Evolutionary conservation across 2,329 filamentous ascomycete species (phyloP), one percentile per base, ranked within the genome.

Genomic region (Bipolaris zeicola): DNA sequence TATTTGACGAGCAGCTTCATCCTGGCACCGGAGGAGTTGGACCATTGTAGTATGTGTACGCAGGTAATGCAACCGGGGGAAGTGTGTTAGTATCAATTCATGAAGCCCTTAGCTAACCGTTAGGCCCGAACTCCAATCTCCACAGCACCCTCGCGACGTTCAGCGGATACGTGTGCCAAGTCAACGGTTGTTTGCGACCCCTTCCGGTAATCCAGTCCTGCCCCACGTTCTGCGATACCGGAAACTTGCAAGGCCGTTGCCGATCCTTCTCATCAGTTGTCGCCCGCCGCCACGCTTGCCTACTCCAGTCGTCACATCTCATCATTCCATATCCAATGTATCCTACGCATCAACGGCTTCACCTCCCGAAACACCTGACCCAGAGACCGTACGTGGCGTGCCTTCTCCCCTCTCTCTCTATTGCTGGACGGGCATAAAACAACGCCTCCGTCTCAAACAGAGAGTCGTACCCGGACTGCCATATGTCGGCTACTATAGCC

Each of bases 81-180:
- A 1, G 28, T 13, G 28, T 31, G 16, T 16, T 16, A 16, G 16
- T 31, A 13, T 31, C 28, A 31, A 11, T 13, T 31, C 28, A 31
- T 13, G 28, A 31, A 31, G 28, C 28, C 28, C 10, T 31, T 31
- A 31, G 28, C 28, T 3, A 26, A 42, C 20, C 5, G 2, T 10
- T 10, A n/a, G 5, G 20, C 8, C 13, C 39, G 39, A 42, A 42
- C 8, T 24, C 20, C 20, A 26, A 11, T 41, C 11, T 31, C 28
- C 28, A 31, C 28, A 31, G 4, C 2, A 10, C 20, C 39, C 39
- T 42, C 13, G 20, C 22, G 22, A 22, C 13, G 39, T 26, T 26
- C 39, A 26, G 20, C 39, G 13, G 39, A 31, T 37, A 31, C 34
- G 45, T 48, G n/a, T 31, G 45, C 45, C 45, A 48, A 48, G 34